phyloP scores from a whole-genome alignment of 1,139 yeast genomes.

The Yamadazyma pseudoaaseri region DNA sequence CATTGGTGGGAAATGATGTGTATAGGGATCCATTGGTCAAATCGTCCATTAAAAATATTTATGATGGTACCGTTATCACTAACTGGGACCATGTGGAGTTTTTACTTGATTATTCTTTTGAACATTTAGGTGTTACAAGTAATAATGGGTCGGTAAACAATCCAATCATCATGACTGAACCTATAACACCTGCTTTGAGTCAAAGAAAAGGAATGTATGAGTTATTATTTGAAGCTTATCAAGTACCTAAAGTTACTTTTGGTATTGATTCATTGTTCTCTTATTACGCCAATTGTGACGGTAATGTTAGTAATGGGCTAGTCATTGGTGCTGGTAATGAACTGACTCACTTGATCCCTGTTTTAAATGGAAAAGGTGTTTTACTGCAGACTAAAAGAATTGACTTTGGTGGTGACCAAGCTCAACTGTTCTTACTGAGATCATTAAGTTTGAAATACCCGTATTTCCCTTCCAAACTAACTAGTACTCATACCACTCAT shows the following conservation, averaged over 20 bases:
- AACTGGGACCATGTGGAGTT: constrained; percentile 92
- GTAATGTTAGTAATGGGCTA: constrained; percentile 47
- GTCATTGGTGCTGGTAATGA: constrained; percentile 84
- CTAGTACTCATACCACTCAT: constrained; percentile 60
- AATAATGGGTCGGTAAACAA: constrained; percentile 56
- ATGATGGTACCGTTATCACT: constrained; percentile 80
- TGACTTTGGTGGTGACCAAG: constrained; percentile 88
- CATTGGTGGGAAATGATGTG: constrained; percentile 82
- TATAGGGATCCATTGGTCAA: constrained; percentile 67
- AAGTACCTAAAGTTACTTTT: constrained; percentile 68
- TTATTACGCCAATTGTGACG: constrained; percentile 50
- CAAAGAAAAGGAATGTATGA: constrained; percentile 80
- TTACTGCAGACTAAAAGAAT: constrained; percentile 73
- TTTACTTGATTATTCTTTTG: constrained; percentile 79
- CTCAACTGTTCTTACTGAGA: constrained; percentile 61
- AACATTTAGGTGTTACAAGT: constrained; percentile 69
- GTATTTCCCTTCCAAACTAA: constrained; percentile 76
- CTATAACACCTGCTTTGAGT: constrained; percentile 63
- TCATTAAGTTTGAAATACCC: constrained; percentile 84
- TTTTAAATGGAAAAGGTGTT: constrained; percentile 63
- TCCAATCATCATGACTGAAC: constrained; percentile 83
- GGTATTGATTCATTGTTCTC: constrained; percentile 86
- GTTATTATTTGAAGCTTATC: constrained; percentile 76
- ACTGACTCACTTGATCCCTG: constrained; percentile 81
- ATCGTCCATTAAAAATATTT: constrained; percentile 73